Evolutionary conservation across 441 rosid species (phyloP), one percentile per base, ranked within the genome.

Genomic region (Flueggea neowawraea): DNA sequence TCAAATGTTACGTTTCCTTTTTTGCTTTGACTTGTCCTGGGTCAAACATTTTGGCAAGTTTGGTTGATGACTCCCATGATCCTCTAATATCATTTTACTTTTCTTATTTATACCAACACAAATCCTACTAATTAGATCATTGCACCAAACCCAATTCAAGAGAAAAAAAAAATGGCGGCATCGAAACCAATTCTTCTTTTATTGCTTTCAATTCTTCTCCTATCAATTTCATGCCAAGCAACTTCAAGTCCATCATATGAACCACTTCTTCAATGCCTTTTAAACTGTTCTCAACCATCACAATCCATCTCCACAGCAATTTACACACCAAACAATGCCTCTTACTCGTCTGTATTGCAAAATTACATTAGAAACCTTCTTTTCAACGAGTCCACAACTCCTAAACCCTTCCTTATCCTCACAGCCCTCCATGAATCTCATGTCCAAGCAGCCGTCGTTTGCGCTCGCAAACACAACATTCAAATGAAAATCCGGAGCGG

Each of bases 281-380:
- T 83, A 74, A 77, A 80, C 71, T 82, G 45, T 75, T 74, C 60
- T 73, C 60, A 31, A 80, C 81, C 48, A 80, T 80, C 28, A 82
- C 73, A 1, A 76, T 68, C 3, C 80, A 78, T 48, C 50, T 5
- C 56, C 61, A 82, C 78, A 60, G 76, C 75, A 16, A 47, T 78
- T 5, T 81, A 85, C 51, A 81, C 81, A 22, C 72, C 75, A 51
- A 72, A 76, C 1, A 54, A 76, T 5, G 82, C 77, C 50, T 80
- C 63, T 54, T 59, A 79, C 6, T 75, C 22, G 77, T 59, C 68
- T 6, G 47, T 63, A 12, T 56, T 78, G 10, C 67, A 66, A 14
- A 51, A 50, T 1, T 62, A 55, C 13, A 57, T 74, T 3, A 47
- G 68, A 13, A 73, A 73, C 16, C 65, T 63, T 6, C 60, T 72